Evolutionary conservation across 2,329 filamentous ascomycete genomes (phyloP), one percentile per base, ranked within the genome.

Genomic region (Huntiella abstrusa): DNA sequence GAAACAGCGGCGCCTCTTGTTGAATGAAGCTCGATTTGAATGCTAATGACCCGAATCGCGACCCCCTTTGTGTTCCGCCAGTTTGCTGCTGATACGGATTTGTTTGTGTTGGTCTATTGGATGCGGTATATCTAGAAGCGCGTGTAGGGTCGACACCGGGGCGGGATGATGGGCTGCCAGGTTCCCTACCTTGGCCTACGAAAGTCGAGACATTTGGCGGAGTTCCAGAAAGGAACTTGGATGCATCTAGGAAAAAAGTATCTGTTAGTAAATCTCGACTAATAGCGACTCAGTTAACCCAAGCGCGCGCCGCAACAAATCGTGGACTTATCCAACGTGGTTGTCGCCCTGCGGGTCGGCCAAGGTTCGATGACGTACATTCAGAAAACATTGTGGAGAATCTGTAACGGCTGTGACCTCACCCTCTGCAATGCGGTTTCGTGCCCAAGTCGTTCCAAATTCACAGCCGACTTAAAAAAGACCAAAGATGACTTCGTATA

Each of bases 141-240:
- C 42, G 41, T 37, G 41, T 28, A 44, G 17, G 55, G 34, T 55
- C 54, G 48, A 60, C 57, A 32, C 55, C 53, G 6, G 60, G 55
- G 22, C 60, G 56, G n/a, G 59, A 59, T 36, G 60, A 53, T 57
- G 59, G 60, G 41, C 60, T 75, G 50, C 73, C 63, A 59, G 80
- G 73, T 64, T 68, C 73, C 41, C 60, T 75, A 50, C 73, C 63
- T 59, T 80, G 74, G 64, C 68, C 73, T 45, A 48, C 54, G 51
- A 86, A 77, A 60, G 67, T 76, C 54, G 81, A 84, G 56, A 96
- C 69, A 52, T 85, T 80, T 51, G 87, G 93, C 68, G 94, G 87
- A 54, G 87, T 95, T 73, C 96, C 91, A 51, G 87, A 84, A 56
- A 98, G 77, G 62, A 98, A 98, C 55, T 80, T 81, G 54, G 88